A percentile compares a stretch with the other conserved stretches of the same genome.
Conservation (phyloP, 1,284 basidiomycete species). For the Exsudoporus floridanus region DNA sequence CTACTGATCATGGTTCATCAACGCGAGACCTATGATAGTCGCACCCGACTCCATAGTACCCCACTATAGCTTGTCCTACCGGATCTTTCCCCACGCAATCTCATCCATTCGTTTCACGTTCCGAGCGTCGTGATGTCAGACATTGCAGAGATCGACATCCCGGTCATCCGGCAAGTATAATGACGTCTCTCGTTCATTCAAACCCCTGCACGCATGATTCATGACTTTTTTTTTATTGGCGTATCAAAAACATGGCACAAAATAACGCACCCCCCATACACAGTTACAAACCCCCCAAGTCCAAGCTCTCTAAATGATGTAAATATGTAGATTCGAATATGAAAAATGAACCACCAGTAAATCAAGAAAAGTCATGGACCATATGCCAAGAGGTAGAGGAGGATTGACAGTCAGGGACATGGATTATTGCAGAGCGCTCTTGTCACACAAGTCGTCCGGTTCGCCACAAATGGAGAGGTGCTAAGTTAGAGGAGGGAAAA, state of each 20-base stretch:
- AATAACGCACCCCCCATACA: not conserved
- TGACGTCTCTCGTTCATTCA: too few species aligned
- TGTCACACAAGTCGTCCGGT: not conserved
- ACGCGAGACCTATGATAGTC: too few species aligned
- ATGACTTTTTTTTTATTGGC: not conserved
- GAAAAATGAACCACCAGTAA: not conserved
- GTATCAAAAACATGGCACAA: not conserved
- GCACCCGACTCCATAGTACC: too few species aligned
- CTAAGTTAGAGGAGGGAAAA: slow-evolving; percentile 8
- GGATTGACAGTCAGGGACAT: not conserved
- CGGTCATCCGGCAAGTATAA: too few species aligned
- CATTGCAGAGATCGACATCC: too few species aligned
- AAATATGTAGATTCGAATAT: not conserved
- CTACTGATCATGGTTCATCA: too few species aligned
- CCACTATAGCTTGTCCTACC: too few species aligned
- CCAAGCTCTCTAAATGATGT: not conserved
- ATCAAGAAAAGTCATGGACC: not conserved
- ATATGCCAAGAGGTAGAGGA: not conserved
- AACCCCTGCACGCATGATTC: too few species aligned
- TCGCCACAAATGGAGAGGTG: not conserved
- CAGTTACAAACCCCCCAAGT: not conserved
- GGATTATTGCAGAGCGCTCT: not conserved
- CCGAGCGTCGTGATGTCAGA: too few species aligned
- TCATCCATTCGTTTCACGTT: too few species aligned
- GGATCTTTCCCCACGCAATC: too few species aligned